Evolutionary conservation across 306 rosid species (phyloP), one percentile per base, ranked within the genome.

Genomic region (Prinsepia uniflora): DNA sequence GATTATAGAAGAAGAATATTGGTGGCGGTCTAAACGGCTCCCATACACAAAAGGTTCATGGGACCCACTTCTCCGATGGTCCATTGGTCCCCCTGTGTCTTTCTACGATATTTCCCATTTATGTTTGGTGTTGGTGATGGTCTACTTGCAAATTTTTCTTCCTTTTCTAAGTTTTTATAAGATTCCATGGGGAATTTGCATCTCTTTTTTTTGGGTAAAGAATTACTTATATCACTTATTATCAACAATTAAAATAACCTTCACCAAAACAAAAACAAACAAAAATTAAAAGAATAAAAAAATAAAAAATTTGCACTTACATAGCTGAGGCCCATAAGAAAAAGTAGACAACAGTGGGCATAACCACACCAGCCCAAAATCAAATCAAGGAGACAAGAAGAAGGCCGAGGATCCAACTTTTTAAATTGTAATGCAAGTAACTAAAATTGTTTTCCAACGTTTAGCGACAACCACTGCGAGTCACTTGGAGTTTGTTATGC

Each of bases 401-500:
- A 2, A 1, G 36, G 36, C 36, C 1, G 36, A 30, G 30, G 36
- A 30, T 30, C 3, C 36, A 30, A 30, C 36, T 30, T 30, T 30
- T 1, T 30, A 30, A 30, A 30, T 30, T 30, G 36, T 30, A 30
- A 30, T 30, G 36, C 36, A 50, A 52, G 57, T 52, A 15, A 17
- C 10, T n/a, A 52, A 30, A 52, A 52, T 52, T 52, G 19, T 19
- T 22, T 52, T n/a, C 20, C 17, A 52, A 52, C 57, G 57, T 18
- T 45, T n/a, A 68, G 74, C 66, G 49, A 57, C 1, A 56, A 46
- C 47, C 69, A 22, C 50, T 72, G 60, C 76, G 69, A 63, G 68
- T 59, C 76, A 61, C 69, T 15, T 47, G 76, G 68, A 72, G 76
- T 72, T 72, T 72, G 69, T 72, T 72, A 49, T 19, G 69, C 52